Base-by-base conservation (phyloP, 2,329 filamentous ascomycete genomes). In the Fusarium cicatricum region DNA sequence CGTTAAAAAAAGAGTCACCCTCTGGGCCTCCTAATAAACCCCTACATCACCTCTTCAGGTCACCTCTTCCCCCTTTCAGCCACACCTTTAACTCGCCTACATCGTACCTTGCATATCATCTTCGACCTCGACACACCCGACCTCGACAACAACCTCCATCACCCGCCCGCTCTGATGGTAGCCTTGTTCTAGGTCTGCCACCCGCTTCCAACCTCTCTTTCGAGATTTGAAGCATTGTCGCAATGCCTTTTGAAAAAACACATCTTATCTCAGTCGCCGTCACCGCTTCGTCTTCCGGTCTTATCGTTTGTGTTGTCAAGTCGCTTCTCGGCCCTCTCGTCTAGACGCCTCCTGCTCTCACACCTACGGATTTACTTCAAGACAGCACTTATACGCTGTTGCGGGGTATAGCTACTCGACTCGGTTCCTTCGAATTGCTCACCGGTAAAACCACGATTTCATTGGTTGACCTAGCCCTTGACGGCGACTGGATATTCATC, bases 261-360 rank as follows among this genome's bases (percentile, higher is more conserved):
- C 69, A 68, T 69, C 66, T 72, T 72, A 78, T 76, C 78, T 81
- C 84, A 87, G 85, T 87, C 84, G 84, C 80, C 82, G 78, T 83
- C 83, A 82, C 78, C 75, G 82, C 79, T 77, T 79, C 77, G 83
- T 85, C 81, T 72, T 79, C 83, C 83, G 82, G 83, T 83, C 74
- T 78, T 72, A 79, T 84, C 79, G 73, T 79, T 78, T 73, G 79
- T 83, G 79, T 80, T 81, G 79, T 78, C 72, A 76, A 75, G 73
- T 76, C 74, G 62, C 57, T 60, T 74, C 70, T 70, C 71, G 71
- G 71, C 74, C 67, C 62, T 51, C 56, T 72, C 70, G 73, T 78
- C 72, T 84, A 82, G 75, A 73, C 74, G 66, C 71, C 69, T 62
- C 64, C 71, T 72, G 70, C 65, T 74, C 71, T 70, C 70, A 75